Evolutionary conservation across 2,329 filamentous ascomycete genomes (phyloP), one percentile per base, ranked within the genome.

Genomic region (Thyridium curvatum): DNA sequence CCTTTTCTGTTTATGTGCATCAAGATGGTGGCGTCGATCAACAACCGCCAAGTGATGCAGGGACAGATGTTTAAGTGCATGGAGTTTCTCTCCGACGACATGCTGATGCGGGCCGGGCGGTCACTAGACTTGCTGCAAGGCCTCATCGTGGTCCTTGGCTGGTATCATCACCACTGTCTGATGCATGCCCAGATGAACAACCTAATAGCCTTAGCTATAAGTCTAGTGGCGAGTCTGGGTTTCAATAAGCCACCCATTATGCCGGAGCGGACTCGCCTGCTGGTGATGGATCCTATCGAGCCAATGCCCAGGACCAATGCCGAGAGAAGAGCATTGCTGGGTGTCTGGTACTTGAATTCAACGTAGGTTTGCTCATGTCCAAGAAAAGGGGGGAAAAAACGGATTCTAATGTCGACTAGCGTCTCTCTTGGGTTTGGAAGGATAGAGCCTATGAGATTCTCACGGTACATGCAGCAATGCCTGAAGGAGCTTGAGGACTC

Each of bases 151-250:
- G 62, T 74, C 18, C 45, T 72, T 3, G 65, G 65, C 0, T 76
- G 65, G 61, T 73, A 74, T 40, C 72, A 76, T 34, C 69, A 75
- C 37, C 72, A 76, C 48, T 75, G 71, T 46, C 62, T 73, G 44
- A 61, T 69, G 51, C 72, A 76, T 37, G 61, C 65, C 1, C 74
- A 77, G 42, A 51, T 77, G 12, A 66, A 67, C 47, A 74, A 71
- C 37, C 54, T 77, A 3, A 50, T 76, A 3, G 61, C 68, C 8
- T 46, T 79, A 15, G 68, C 72, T 2, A 52, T 62, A 12, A 70
- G 66, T 4, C 59, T 77, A 2, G 55, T 66, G 8, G 62, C 62
- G 0, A 72, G 74, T 39, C 49, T 76, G 29, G 66, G 65, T 3
- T 50, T 78, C 12, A 68, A 66, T 33, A 58, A 58, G 7, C 53